Evolutionary conservation across 2,329 filamentous ascomycete species (phyloP).

Genomic region (Lecanosticta acicola): DNA sequence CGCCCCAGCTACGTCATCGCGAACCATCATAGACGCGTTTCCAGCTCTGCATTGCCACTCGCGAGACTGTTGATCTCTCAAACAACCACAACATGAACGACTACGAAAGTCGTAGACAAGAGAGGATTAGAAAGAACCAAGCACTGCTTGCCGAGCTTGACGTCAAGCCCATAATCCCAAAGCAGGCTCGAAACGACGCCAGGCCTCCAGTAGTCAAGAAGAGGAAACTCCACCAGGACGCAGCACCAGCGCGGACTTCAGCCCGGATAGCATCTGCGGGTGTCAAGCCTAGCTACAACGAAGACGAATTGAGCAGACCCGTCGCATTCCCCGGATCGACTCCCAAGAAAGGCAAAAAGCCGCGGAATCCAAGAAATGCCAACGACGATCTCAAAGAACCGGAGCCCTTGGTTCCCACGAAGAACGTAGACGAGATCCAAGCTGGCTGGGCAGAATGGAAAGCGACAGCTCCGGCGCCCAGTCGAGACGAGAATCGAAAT

Average conservation of each 20-base stretch:
- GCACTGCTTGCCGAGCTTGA: constrained; percentile 45
- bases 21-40: too few relatives aligned
- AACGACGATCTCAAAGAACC: constrained; percentile 1
- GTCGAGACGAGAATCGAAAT: constrained; percentile 36
- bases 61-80: too few relatives aligned
- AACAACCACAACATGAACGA: constrained; percentile 37
- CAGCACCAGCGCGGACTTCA: constrained; percentile 41
- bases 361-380: background rate
- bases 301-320: constrained; percentile 30
- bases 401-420: constrained; percentile 15
- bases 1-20: too few relatives aligned
- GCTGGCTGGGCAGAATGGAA: constrained; percentile 44
- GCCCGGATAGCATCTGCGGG: constrained; percentile 43
- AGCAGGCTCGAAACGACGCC: constrained; percentile 13
- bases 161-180: constrained; percentile 31
- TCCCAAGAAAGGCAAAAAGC: constrained; percentile 6
- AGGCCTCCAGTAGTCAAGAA: constrained; percentile 35
- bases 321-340: constrained; percentile 23
- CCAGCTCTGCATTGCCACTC: too few relatives aligned
- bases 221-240: constrained; percentile 32
- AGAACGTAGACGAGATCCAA: constrained; percentile 32
- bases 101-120: constrained; percentile 44
- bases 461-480: constrained; percentile 36
- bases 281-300: constrained; percentile 34
- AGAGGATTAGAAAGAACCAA: constrained; percentile 48